Conservation (phyloP, 2,329 filamentous ascomycete species). For the Aureobasidium subglaciale region DNA sequence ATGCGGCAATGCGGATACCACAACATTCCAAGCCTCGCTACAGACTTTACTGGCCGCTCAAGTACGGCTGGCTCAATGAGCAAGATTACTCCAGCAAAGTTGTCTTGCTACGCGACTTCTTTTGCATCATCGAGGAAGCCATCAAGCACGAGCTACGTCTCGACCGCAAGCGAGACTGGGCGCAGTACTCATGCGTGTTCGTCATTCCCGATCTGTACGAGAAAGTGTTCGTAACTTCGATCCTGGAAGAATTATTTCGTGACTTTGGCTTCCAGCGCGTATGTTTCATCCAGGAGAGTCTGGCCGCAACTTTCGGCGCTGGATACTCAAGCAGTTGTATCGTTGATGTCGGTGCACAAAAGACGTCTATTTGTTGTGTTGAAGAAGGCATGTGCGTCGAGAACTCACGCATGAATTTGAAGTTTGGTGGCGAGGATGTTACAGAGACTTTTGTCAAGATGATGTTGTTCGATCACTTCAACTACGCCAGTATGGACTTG, state of each 20-base stretch:
- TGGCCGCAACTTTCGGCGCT: slow-evolving; percentile 89
- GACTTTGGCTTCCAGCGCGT: slow-evolving; percentile 86
- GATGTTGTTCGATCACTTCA: slow-evolving; percentile 95
- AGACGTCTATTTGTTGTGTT: slow-evolving; percentile 94
- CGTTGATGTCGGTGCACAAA: slow-evolving; percentile 92
- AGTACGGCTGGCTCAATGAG: slow-evolving; percentile 82
- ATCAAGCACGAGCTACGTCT: slow-evolving; percentile 79
- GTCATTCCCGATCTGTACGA: slow-evolving; percentile 96
- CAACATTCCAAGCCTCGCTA: slow-evolving; percentile 85
- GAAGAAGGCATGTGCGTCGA: slow-evolving; percentile 94
- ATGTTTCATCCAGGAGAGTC: slow-evolving; percentile 92
- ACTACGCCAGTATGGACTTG: slow-evolving; percentile 90
- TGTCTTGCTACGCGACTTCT: slow-evolving; percentile 78
- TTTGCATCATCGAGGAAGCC: slow-evolving; percentile 77
- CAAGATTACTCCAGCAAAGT: slow-evolving; percentile 75
- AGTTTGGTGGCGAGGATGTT: slow-evolving; percentile 86
- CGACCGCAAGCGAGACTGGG: slow-evolving; percentile 70
- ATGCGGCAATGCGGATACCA: slow-evolving; percentile 75
- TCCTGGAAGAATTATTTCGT: slow-evolving; percentile 76
- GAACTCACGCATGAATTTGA: slow-evolving; percentile 89
- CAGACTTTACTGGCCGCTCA: slow-evolving; percentile 87
- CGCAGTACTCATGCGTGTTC: slow-evolving; percentile 91
- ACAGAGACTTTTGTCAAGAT: slow-evolving; percentile 95
- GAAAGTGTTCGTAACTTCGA: slow-evolving; percentile 78
- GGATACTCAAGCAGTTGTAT: slow-evolving; percentile 92